Percentiles rank a stretch among this genome's conserved stretches.
Evolutionary conservation across 331 rosid genomes (phyloP).

Genomic region (Erythrophleum ivorense): DNA sequence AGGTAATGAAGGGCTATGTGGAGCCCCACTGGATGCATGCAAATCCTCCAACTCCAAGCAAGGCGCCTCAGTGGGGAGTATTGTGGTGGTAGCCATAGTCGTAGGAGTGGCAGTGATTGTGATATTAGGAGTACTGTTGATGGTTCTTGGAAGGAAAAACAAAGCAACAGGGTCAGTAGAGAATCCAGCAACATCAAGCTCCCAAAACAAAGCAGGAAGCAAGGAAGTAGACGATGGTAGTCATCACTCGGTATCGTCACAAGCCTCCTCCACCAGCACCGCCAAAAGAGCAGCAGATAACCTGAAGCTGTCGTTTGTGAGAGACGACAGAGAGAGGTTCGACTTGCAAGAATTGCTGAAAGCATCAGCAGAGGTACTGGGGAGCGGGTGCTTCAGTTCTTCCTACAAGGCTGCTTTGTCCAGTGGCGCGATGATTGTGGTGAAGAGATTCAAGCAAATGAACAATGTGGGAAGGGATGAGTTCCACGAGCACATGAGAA

Average conservation of each 20-base stretch:
- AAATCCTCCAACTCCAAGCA: background rate
- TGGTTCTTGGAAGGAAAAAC: slow-evolving; percentile 46
- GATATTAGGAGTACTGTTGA: slow-evolving; percentile 48
- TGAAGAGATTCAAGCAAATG: slow-evolving; percentile 90
- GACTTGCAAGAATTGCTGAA: slow-evolving; percentile 72
- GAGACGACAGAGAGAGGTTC: slow-evolving; percentile 64
- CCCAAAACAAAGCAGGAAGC: slow-evolving; percentile 10
- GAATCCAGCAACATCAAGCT: slow-evolving; percentile 30
- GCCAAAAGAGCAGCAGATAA: slow-evolving; percentile 43
- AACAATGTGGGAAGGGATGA: slow-evolving; percentile 79
- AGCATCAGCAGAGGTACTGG: slow-evolving; percentile 88
- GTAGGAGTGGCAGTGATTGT: slow-evolving; percentile 46
- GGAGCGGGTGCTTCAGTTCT: slow-evolving; percentile 80
- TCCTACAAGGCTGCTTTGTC: slow-evolving; percentile 76
- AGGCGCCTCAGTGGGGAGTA: slow-evolving; percentile 37
- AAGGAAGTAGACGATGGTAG: slow-evolving; percentile 23
- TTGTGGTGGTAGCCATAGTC: slow-evolving; percentile 48
- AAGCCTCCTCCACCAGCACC: background rate
- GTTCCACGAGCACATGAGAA: slow-evolving; percentile 78
- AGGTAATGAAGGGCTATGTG: slow-evolving; percentile 79
- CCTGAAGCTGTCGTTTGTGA: slow-evolving; percentile 66
- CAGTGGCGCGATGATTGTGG: slow-evolving; percentile 64
- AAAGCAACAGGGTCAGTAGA: slow-evolving; percentile 36
- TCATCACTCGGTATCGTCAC: slow-evolving; percentile 31
- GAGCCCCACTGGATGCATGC: slow-evolving; percentile 63